Evolutionary conservation across 106 monocot species (phyloP).

Genomic region (Acanthochlamys bracteata): DNA sequence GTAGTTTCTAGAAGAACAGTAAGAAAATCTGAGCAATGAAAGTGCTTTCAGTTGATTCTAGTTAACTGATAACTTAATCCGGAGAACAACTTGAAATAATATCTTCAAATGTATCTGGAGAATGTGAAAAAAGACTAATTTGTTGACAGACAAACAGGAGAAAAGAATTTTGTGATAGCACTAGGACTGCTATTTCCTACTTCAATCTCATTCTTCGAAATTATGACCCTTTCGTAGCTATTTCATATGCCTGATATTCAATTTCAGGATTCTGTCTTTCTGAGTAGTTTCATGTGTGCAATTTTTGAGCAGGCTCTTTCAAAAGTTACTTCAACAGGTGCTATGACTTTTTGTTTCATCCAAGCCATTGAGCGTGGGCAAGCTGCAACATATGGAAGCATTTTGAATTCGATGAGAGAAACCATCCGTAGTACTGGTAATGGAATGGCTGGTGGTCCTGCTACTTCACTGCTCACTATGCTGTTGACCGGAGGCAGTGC

Average conservation of each 20-base stretch:
- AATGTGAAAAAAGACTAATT: too few species aligned
- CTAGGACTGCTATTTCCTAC: too few species aligned
- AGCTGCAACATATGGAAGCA: slow-evolving; percentile 71
- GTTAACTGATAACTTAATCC: too few species aligned
- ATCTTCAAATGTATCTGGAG: too few species aligned
- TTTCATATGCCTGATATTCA: not conserved
- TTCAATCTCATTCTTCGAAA: too few species aligned
- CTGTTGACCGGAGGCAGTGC: slow-evolving; percentile 68
- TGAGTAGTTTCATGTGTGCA: not conserved
- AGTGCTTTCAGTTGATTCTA: not conserved
- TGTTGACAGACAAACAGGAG: too few species aligned
- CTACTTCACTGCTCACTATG: slow-evolving; percentile 58
- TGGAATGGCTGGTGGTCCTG: slow-evolving; percentile 29
- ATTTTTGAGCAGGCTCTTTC: slow-evolving; percentile 47
- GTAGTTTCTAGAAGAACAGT: not conserved
- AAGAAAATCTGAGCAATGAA: not conserved
- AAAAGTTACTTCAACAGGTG: slow-evolving; percentile 68
- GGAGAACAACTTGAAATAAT: too few species aligned
- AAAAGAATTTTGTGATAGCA: too few species aligned
- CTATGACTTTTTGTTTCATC: slow-evolving; percentile 90
- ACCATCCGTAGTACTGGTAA: slow-evolving; percentile 44
- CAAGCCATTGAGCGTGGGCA: slow-evolving; percentile 79
- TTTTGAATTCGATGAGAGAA: slow-evolving; percentile 66
- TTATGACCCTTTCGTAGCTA: not conserved
- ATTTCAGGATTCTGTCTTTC: not conserved